Percentiles rank a stretch among this genome's conserved stretches.
These are phyloP conservation scores for Circinella umbellata DNA, from an alignment of 371 early-diverging fungal species.

Conservation along the genomic window DNA sequence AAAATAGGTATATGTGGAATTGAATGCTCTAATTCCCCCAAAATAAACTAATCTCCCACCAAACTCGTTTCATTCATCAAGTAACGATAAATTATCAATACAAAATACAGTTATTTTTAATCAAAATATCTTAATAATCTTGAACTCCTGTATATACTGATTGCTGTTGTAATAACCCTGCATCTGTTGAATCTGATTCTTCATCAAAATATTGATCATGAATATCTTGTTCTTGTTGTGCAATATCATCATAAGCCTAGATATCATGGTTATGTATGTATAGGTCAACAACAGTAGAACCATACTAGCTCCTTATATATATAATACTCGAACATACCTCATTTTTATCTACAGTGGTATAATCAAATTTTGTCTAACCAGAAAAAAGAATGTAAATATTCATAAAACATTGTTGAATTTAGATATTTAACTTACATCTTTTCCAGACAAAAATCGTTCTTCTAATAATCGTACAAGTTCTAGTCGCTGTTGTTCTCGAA, in stretches of 20 bases:
- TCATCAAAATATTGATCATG: constrained; percentile 58
- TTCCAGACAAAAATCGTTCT: constrained; percentile 51
- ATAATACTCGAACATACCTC: constrained; percentile 27
- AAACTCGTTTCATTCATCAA: no score
- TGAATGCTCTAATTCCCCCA: no score
- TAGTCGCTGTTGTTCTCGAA: constrained; percentile 36
- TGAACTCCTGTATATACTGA: constrained; percentile 28
- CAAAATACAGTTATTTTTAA: no score
- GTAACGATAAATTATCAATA: no score
- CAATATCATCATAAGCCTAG: constrained; percentile 42
- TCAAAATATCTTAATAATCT: constrained; percentile 17
- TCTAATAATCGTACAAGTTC: constrained; percentile 52
- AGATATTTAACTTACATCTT: constrained; percentile 39
- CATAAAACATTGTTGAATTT: not conserved
- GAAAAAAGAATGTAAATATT: no score
- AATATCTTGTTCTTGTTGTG: constrained; percentile 44
- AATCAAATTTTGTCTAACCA: constrained; percentile 41
- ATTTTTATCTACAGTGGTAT: constrained; percentile 45
- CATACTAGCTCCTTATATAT: not conserved
- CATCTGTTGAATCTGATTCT: constrained; percentile 14
- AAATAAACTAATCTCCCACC: no score
- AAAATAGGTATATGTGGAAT: no score
- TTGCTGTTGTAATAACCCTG: not conserved
- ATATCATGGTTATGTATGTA: not conserved
- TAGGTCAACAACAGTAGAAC: not conserved